A percentile compares a stretch with the other conserved stretches of the same genome.
phyloP scores from a whole-genome alignment of 208 protist species.

The Acanthamoeba polyphaga region DNA sequence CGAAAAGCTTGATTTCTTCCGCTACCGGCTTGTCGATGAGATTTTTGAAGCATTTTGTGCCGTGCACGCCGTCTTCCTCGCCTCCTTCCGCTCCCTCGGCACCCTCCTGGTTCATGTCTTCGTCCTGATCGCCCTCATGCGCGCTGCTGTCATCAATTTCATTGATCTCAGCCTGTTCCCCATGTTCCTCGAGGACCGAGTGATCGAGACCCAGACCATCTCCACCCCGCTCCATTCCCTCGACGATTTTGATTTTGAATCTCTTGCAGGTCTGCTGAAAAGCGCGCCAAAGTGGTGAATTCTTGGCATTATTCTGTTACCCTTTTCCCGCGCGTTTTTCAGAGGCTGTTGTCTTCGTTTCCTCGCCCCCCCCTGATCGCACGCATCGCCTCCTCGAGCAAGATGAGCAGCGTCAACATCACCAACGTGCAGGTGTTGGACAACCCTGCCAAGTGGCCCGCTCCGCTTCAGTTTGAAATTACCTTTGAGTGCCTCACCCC shows the following conservation, averaged over 20 bases:
- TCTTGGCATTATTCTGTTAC: neutral
- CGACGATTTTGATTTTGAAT: no score
- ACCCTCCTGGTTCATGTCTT: neutral
- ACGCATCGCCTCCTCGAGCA: neutral
- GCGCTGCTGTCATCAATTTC: neutral
- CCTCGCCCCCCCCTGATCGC: no score
- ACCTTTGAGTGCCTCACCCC: slow-evolving; percentile 89
- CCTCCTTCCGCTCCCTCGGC: neutral
- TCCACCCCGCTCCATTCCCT: no score
- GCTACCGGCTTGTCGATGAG: slow-evolving; percentile 48
- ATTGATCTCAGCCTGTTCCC: neutral
- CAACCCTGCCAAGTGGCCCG: slow-evolving; percentile 89
- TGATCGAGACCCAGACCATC: neutral
- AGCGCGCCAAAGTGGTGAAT: neutral
- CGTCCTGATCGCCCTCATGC: neutral
- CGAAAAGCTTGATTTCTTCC: slow-evolving; percentile 64
- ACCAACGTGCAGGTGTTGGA: slow-evolving; percentile 87
- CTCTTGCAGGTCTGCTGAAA: no score
- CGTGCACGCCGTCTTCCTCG: neutral
- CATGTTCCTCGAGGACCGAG: neutral
- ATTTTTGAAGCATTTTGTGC: neutral
- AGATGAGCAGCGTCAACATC: slow-evolving; percentile 82
- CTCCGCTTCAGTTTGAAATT: slow-evolving; percentile 90
- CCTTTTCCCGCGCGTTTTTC: neutral
- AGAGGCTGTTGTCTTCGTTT: neutral